phyloP scores from a whole-genome alignment of 2,329 filamentous ascomycete species.

The Stagonosporopsis cucurbitacearum region DNA sequence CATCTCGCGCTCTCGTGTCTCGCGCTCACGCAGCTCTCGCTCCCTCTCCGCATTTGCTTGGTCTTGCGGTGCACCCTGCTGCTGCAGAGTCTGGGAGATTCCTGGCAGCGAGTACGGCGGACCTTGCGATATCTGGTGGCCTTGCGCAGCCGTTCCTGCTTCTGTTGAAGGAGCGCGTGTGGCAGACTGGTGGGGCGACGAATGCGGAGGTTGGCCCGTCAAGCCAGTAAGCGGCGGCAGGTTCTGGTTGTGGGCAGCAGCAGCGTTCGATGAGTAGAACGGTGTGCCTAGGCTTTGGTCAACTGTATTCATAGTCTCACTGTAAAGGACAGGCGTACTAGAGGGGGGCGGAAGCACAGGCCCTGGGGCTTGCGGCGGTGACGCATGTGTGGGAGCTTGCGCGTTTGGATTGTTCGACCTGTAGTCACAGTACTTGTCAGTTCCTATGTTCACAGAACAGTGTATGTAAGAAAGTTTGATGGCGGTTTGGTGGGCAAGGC shows the following conservation, averaged over 20 bases:
- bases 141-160: slow-evolving; percentile 43
- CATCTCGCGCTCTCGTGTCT: slow-evolving; percentile 58
- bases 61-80: slow-evolving; percentile 44
- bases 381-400: slow-evolving; percentile 44
- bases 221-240: slow-evolving; percentile 55
- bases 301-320: slow-evolving; percentile 21
- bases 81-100: slow-evolving; percentile 52
- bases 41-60: slow-evolving; percentile 52
- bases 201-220: slow-evolving; percentile 53
- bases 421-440: slow-evolving; percentile 27
- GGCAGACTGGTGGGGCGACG: slow-evolving; percentile 46
- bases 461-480: slow-evolving; percentile 18
- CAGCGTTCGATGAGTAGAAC: slow-evolving; percentile 51
- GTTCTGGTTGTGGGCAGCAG: slow-evolving; percentile 49
- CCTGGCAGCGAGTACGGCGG: slow-evolving; percentile 54
- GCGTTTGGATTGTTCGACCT: slow-evolving; percentile 43
- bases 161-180: slow-evolving; percentile 48
- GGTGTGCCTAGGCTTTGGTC: slow-evolving; percentile 36
- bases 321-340: slow-evolving; percentile 37
- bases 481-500: slow-evolving; percentile 26
- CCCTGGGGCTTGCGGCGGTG: slow-evolving; percentile 45
- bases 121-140: slow-evolving; percentile 43
- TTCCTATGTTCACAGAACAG: slow-evolving; percentile 19
- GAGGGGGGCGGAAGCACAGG: slow-evolving; percentile 50
- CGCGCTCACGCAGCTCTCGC: slow-evolving; percentile 55